These are phyloP conservation scores for Tulasnella sp. DNA, from an alignment of 768 basidiomycete species.

Conservation along the genomic window DNA sequence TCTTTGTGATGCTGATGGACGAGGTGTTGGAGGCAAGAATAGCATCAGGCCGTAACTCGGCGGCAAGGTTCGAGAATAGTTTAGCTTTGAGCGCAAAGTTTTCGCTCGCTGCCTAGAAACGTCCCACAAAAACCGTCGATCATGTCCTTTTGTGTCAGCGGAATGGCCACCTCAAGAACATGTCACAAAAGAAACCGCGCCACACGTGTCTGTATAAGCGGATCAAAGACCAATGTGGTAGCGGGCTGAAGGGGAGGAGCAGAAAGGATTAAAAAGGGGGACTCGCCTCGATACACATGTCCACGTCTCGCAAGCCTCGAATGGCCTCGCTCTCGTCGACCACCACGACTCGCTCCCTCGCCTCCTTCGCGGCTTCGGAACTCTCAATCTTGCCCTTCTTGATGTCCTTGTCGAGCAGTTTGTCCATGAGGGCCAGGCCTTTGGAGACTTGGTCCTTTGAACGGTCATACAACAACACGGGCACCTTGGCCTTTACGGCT, in stretches of 20 bases:
- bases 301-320: constrained; percentile 57
- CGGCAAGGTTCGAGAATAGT: constrained; percentile 61
- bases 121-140: background rate
- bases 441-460: constrained; percentile 60
- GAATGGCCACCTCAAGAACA: too few species aligned
- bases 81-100: constrained; percentile 60
- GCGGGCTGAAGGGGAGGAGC: too few species aligned
- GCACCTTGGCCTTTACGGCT: constrained; percentile 71
- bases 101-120: constrained; percentile 69
- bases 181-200: too few species aligned
- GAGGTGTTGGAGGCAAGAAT: constrained; percentile 91
- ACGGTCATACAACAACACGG: constrained; percentile 74
- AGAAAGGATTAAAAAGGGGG: background rate
- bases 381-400: constrained; percentile 61
- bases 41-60: constrained; percentile 52
- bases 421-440: constrained; percentile 63
- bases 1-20: constrained; percentile 88
- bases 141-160: background rate
- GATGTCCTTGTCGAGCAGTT: constrained; percentile 80
- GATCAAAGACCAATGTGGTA: too few species aligned
- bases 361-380: constrained; percentile 57
- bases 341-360: constrained; percentile 49
- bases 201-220: background rate
- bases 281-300: constrained; percentile 78
- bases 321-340: constrained; percentile 41